These are phyloP conservation scores for Ophiognomonia clavigignenti-juglandacearum DNA, from an alignment of 2,329 filamentous ascomycete genomes.

Conservation along the genomic window DNA sequence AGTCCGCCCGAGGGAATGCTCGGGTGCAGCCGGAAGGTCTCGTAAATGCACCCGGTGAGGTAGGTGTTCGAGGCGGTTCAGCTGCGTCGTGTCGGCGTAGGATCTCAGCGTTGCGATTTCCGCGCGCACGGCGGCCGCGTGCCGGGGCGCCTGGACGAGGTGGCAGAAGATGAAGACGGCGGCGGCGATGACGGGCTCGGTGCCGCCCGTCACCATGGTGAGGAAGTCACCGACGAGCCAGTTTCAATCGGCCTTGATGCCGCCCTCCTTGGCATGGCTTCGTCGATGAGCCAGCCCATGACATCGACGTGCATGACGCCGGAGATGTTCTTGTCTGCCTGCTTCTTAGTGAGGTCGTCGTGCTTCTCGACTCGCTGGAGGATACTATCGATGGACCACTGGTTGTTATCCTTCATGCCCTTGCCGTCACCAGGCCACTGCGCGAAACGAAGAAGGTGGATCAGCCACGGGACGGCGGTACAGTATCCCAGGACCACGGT, in stretches of 20 bases:
- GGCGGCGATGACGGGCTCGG: not conserved
- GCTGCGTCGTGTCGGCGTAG: not conserved
- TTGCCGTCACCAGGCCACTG: not conserved
- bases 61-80: not conserved
- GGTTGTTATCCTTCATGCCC: not conserved
- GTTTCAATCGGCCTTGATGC: not conserved
- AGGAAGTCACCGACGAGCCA: not conserved
- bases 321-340: not conserved
- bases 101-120: not conserved
- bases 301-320: not conserved
- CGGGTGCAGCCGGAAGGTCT: not conserved
- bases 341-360: not conserved
- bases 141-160: not conserved
- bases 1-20: not conserved
- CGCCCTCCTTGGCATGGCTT: not conserved
- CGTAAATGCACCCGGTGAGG: conserved; percentile 2
- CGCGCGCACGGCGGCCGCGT: not conserved
- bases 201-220: not conserved
- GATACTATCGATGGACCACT: not conserved
- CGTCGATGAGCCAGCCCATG: not conserved
- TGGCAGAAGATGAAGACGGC: not conserved
- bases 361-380: not conserved
- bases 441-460: not conserved
- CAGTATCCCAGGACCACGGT: not conserved
- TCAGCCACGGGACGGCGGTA: not conserved